phyloP scores from a whole-genome alignment of 768 basidiomycete species.

The Suillus americanus region DNA sequence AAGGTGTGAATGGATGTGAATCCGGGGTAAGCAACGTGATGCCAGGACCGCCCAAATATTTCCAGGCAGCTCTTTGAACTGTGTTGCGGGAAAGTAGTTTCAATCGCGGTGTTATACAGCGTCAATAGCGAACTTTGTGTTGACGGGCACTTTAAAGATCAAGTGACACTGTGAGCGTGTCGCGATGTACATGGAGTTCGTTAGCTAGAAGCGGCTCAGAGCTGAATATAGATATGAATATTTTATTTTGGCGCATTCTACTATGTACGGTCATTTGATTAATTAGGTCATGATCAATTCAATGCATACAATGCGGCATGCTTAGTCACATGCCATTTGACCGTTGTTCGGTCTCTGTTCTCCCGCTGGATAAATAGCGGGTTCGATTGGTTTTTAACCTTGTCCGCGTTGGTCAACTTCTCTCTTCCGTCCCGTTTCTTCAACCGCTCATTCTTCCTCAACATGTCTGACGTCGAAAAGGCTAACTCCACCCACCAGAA shows the following conservation, averaged over 20 bases:
- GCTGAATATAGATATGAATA: too few species aligned
- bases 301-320: background rate
- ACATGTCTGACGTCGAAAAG: conserved; percentile 40
- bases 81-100: background rate
- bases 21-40: background rate
- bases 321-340: background rate
- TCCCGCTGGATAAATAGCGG: background rate
- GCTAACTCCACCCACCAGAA: conserved; percentile 21
- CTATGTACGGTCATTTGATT: background rate
- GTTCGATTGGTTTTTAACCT: background rate
- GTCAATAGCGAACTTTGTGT: background rate
- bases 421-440: background rate
- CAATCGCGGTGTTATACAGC: background rate
- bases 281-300: background rate
- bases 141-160: background rate
- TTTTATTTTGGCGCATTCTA: too few species aligned
- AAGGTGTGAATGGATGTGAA: background rate
- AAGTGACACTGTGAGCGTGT: background rate
- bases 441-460: background rate
- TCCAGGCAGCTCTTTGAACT: background rate
- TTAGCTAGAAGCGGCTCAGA: background rate
- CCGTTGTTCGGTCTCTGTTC: background rate
- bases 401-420: background rate
- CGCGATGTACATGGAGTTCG: background rate
- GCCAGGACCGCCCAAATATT: background rate